These are phyloP conservation scores for Vaccinium vitisidaea DNA, from an alignment of 148 eudicot species.

Conservation along the genomic window DNA sequence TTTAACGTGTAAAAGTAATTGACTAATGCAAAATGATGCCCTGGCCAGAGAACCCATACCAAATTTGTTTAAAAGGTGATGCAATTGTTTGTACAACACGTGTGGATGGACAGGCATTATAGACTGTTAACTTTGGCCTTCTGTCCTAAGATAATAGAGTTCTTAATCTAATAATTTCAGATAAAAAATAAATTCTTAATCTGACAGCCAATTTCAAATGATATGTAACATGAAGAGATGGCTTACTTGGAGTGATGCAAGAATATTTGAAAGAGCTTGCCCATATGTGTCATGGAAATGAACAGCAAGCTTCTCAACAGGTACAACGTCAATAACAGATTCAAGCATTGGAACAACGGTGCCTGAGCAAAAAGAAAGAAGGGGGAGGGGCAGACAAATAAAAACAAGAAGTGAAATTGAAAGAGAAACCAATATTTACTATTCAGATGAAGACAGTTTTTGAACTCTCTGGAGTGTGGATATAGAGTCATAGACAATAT, in stretches of 20 bases:
- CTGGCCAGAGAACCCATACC: not conserved
- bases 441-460: not conserved
- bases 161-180: not conserved
- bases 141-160: not conserved
- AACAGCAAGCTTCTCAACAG: constrained; percentile 82
- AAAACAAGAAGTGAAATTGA: not conserved
- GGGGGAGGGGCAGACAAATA: not conserved
- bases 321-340: constrained; percentile 65
- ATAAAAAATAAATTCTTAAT: too few relatives aligned
- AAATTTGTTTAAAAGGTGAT: constrained; percentile 2
- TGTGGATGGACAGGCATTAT: not conserved
- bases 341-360: constrained; percentile 83
- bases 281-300: constrained; percentile 97
- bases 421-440: not conserved
- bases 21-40: not conserved
- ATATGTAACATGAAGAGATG: not conserved
- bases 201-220: not conserved
- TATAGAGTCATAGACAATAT: not conserved
- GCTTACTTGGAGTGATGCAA: constrained; percentile 81
- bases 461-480: not conserved
- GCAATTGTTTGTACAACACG: not conserved
- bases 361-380: constrained; percentile 38
- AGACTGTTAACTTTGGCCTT: not conserved
- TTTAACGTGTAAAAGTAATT: not conserved
- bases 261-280: constrained; percentile 91